Evolutionary conservation across 352 stramenopile genomes (phyloP), one percentile per base, ranked within the genome.

Genomic region (Pythium pectinolyticum): DNA sequence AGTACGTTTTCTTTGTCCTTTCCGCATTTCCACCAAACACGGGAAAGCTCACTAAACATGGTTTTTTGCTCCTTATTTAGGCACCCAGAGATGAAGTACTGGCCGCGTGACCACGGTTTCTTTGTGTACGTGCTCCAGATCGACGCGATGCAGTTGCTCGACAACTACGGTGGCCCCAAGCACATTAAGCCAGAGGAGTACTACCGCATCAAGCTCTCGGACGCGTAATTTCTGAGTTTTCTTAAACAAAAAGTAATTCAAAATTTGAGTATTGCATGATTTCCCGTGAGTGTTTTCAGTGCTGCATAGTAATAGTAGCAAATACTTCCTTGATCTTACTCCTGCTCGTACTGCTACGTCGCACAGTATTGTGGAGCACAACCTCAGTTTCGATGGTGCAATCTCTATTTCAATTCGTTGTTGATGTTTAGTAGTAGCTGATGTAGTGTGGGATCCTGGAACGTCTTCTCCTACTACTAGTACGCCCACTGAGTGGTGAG

Each of bases 401-500:
- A n/a, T n/a, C n/a, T n/a, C n/a, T n/a, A n/a, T n/a, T n/a, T n/a
- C n/a, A n/a, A n/a, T n/a, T n/a, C n/a, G n/a, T n/a, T n/a, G n/a
- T n/a, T n/a, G n/a, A n/a, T n/a, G n/a, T n/a, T n/a, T n/a, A n/a
- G n/a, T n/a, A n/a, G n/a, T n/a, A n/a, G n/a, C n/a, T n/a, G n/a
- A n/a, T n/a, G n/a, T n/a, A n/a, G n/a, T n/a, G n/a, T n/a, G n/a
- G n/a, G n/a, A n/a, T n/a, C n/a, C n/a, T n/a, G n/a, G n/a, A 34
- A 17, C 45, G 45, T 52, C 10, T 52, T 40, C 48, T 35, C 22
- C 48, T 40, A 55, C n/a, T 55, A n/a, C 22, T 31, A 49, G 34
- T 49, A 49, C 20, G 35, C 87, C 88, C 88, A 96, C 69, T 96
- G 88, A 19, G 84, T 86, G 17, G 84, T 75, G 15, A 96, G 74